A percentile compares a stretch with the other conserved stretches of the same genome.
phyloP scores from a whole-genome alignment of 2,329 filamentous ascomycete species.

The Cladosporium sp. region DNA sequence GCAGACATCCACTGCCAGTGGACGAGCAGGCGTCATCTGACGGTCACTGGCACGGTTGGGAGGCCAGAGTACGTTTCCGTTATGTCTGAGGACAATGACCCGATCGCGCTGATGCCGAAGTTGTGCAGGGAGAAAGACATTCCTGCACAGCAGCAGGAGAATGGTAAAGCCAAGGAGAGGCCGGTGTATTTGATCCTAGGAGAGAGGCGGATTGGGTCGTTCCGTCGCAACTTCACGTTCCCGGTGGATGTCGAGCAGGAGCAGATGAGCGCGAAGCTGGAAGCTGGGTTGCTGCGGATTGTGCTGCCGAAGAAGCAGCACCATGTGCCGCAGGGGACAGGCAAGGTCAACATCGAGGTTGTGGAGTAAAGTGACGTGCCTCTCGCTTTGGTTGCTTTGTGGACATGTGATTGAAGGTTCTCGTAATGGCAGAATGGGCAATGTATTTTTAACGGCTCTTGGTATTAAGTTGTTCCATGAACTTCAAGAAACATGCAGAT shows the following conservation, averaged over 20 bases:
- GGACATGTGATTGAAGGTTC: neutral
- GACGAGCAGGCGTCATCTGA: constrained; percentile 9
- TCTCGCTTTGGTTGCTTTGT: neutral
- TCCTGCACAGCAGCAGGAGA: neutral
- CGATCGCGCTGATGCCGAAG: constrained; percentile 4
- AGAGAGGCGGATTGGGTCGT: constrained; percentile 11
- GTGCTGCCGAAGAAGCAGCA: constrained; percentile 14
- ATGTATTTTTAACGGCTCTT: no score
- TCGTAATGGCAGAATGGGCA: no score
- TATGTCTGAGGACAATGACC: neutral
- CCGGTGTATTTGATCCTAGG: constrained; percentile 10
- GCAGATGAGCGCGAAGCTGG: constrained; percentile 8
- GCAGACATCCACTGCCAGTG: constrained; percentile 12
- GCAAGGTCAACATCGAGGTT: constrained; percentile 13
- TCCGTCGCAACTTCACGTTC: constrained; percentile 14
- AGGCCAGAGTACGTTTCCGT: constrained; percentile 1
- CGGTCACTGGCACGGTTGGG: constrained; percentile 8
- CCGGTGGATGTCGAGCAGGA: constrained; percentile 15
- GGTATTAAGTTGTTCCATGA: no score
- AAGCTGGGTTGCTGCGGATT: constrained; percentile 9
- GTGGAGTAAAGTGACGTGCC: neutral
- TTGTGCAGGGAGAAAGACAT: constrained; percentile 5
- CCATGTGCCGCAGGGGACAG: constrained; percentile 10
- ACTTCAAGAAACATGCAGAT: no score
- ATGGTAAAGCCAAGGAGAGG: neutral